Base-by-base conservation (phyloP, 176 grass and related monocot species). In the Otatea glauca region DNA sequence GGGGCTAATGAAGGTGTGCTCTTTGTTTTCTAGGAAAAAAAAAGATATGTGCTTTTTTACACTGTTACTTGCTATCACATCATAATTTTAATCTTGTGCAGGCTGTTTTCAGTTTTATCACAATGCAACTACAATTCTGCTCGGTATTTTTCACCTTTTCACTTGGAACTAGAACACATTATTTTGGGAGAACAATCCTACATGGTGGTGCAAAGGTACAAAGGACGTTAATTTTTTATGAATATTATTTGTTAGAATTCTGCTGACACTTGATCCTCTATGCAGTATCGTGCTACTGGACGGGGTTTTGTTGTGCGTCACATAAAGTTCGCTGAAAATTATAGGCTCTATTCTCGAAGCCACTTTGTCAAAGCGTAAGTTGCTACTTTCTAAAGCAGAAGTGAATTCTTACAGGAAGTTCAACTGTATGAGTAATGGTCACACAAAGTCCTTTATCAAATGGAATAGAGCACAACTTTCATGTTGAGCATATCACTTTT, bases 351-450 rank as follows among this genome's bases (percentile, higher is more conserved):
- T 86, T 94, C 95, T 73, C 87, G 95, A 81, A 98, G 95, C 76
- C 95, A 98, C 82, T 98, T 98, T 90, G 95, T 98, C 15, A 98
- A 98, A 89, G 95, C 92, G 95, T 98, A 92, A 89, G 90, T 81
- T 49, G 16, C 65, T 85, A 84, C 37, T 89, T 78, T 84, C 11
- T 41, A 38, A 84, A 53, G 48, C 17, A 78, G 32, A 77, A 85
- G 59, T 55, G 42, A 73, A 32, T 60, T 34, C 27, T 58, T 75
- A 20, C 29, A 45, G 53, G 20, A 82, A 74, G 11, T 74, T 55
- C 37, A 58, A 17, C 15, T 86, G 38, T 48, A 64, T 9, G 21
- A 35, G 32, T 50, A 78, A 18, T 82, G 9, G 6, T 64, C 29
- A 37, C 15, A 21, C 21, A 50, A 66, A 43, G 41, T 15, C 47